Conservation (phyloP, 371 early-diverging fungal species). For the Fennellomyces sp. region DNA sequence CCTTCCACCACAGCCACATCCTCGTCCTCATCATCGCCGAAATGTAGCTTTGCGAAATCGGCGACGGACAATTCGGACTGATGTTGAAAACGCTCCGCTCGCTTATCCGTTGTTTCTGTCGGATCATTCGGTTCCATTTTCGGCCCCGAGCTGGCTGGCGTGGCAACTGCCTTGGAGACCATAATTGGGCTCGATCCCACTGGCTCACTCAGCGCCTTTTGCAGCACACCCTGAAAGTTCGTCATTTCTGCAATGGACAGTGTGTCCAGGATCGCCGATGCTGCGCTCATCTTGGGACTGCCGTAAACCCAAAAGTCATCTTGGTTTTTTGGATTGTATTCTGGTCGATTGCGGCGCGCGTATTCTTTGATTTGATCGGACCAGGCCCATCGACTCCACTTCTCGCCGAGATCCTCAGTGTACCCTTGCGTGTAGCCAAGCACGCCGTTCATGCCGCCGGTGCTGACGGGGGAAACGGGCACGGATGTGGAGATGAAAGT, state of each 20-base stretch:
- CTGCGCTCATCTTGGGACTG: conserved; percentile 3
- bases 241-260: conserved; percentile 20
- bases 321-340: neutral
- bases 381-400: conserved; percentile 47
- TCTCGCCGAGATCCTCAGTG: conserved; percentile 43
- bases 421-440: conserved; percentile 38
- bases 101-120: neutral
- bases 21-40: conserved; percentile 2
- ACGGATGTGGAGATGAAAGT: conserved; percentile 30
- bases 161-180: conserved; percentile 33
- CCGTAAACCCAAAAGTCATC: conserved; percentile 15
- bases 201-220: conserved; percentile 34
- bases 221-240: conserved; percentile 22
- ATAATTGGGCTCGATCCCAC: conserved; percentile 33
- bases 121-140: conserved; percentile 8
- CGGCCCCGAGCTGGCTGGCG: conserved; percentile 10
- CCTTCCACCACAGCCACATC: neutral
- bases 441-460: conserved; percentile 36
- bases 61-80: conserved; percentile 8
- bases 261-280: conserved; percentile 14
- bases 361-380: conserved; percentile 18
- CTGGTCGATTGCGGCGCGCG: conserved; percentile 1
- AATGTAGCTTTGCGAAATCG: conserved; percentile 14
- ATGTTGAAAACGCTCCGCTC: conserved; percentile 4
- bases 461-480: conserved; percentile 21